Evolutionary conservation across 495 filamentous ascomycete species (phyloP).

Genomic region (Lepraria neglecta): DNA sequence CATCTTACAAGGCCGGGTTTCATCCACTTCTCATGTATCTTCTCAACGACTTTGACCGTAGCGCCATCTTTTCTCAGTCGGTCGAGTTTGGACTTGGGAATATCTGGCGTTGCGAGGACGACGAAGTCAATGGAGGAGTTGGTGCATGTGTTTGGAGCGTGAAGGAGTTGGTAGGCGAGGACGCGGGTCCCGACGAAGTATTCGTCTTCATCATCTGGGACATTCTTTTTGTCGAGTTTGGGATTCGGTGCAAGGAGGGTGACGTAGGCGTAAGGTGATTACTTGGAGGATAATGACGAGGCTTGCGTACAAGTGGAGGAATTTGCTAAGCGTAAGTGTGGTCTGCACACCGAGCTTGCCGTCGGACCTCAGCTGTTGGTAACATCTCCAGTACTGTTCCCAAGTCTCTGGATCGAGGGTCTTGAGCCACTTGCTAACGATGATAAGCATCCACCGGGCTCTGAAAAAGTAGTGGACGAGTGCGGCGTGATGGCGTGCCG

Average conservation of each 20-base stretch:
- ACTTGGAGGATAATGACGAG: neutral
- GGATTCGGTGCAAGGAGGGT: constrained; percentile 18
- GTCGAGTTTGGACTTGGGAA: constrained; percentile 29
- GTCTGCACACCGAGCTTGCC: neutral
- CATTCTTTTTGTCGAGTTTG: constrained; percentile 13
- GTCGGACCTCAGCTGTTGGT: neutral
- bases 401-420: neutral
- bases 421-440: neutral
- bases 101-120: constrained; percentile 31
- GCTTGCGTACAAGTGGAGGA: neutral
- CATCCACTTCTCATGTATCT: constrained; percentile 30
- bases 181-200: constrained; percentile 40
- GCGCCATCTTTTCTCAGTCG: constrained; percentile 34
- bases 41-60: constrained; percentile 31
- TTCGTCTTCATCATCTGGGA: constrained; percentile 29
- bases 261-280: constrained; percentile 20
- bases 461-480: neutral
- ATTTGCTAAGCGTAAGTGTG: neutral
- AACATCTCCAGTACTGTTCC: neutral
- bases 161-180: constrained; percentile 43
- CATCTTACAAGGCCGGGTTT: constrained; percentile 28
- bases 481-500: neutral
- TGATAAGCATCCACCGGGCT: neutral
- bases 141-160: constrained; percentile 34
- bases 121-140: constrained; percentile 32